Percentiles rank a stretch among this genome's conserved stretches.
Conservation (phyloP, 2,329 filamentous ascomycete species). For the Dryadomyces sulphureus region DNA sequence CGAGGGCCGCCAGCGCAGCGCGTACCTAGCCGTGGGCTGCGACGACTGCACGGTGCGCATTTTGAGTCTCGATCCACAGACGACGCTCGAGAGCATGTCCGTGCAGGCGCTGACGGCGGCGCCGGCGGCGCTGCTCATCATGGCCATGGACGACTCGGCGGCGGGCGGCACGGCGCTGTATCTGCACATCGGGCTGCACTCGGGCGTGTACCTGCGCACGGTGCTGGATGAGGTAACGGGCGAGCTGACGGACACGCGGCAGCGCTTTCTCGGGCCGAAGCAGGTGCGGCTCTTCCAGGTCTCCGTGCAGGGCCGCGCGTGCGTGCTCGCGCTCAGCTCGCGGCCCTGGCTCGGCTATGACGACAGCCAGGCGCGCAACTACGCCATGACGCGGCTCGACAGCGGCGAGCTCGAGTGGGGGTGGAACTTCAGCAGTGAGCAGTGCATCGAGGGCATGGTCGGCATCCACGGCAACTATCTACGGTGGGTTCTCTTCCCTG, state of each 20-base stretch:
- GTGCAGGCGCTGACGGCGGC: constrained; percentile 87
- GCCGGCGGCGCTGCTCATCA: constrained; percentile 78
- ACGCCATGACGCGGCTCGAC: constrained; percentile 83
- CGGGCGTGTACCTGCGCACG: constrained; percentile 88
- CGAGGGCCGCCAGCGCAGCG: constrained; percentile 74
- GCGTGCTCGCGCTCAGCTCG: constrained; percentile 79
- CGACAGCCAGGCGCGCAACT: constrained; percentile 71
- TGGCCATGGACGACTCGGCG: constrained; percentile 89
- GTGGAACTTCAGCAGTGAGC: constrained; percentile 92
- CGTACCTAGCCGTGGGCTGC: constrained; percentile 89
- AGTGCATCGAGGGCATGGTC: constrained; percentile 87
- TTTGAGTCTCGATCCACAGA: constrained; percentile 76
- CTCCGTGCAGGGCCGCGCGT: constrained; percentile 70
- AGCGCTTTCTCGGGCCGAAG: constrained; percentile 85
- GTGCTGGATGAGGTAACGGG: constrained; percentile 92
- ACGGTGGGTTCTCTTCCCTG: constrained; percentile 41
- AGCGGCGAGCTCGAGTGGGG: constrained; percentile 83
- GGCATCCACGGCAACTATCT: constrained; percentile 81
- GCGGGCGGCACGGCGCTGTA: constrained; percentile 81
- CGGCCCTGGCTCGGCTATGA: constrained; percentile 94
- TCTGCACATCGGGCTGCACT: constrained; percentile 89
- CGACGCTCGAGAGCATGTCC: constrained; percentile 82
- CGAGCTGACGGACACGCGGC: constrained; percentile 85
- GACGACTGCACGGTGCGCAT: constrained; percentile 94
- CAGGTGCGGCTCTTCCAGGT: constrained; percentile 83